Conservation (phyloP, 78 protist species). For the Emiliania huxleyi region DNA sequence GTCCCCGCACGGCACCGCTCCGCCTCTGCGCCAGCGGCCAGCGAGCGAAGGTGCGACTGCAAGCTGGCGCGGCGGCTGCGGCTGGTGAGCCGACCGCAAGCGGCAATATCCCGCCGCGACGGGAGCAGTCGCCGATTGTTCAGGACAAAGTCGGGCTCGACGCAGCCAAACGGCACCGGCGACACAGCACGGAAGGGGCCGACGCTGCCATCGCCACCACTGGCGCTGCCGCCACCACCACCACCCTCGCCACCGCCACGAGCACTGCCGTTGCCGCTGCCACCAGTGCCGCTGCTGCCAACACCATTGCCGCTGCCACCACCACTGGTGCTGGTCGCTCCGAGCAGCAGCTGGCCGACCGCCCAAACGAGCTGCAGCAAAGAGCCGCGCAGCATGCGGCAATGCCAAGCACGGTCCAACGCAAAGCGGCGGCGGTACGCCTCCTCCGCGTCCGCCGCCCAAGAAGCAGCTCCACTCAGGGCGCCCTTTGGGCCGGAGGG, state of each 20-base stretch:
- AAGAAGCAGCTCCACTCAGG: neutral
- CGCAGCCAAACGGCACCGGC: neutral
- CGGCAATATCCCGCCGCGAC: neutral
- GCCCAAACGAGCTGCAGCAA: neutral
- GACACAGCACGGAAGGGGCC: neutral
- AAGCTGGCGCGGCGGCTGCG: neutral
- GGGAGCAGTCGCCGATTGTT: too few species aligned
- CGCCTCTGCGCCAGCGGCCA: neutral
- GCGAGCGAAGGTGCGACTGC: neutral
- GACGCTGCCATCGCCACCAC: too few species aligned
- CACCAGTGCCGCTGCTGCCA: neutral
- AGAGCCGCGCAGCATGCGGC: neutral
- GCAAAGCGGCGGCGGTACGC: neutral
- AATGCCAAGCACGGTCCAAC: neutral
- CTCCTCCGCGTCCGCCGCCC: neutral
- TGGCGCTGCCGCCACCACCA: too few species aligned
- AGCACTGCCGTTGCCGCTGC: neutral
- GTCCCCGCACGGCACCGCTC: neutral
- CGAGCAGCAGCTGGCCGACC: neutral
- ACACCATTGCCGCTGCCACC: too few species aligned
- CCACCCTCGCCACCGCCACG: too few species aligned
- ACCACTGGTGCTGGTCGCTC: neutral
- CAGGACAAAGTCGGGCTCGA: too few species aligned
- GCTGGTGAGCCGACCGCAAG: neutral
- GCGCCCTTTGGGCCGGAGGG: neutral